phyloP scores from a whole-genome alignment of 1,139 yeast genomes.

The Eremothecium coryli region DNA sequence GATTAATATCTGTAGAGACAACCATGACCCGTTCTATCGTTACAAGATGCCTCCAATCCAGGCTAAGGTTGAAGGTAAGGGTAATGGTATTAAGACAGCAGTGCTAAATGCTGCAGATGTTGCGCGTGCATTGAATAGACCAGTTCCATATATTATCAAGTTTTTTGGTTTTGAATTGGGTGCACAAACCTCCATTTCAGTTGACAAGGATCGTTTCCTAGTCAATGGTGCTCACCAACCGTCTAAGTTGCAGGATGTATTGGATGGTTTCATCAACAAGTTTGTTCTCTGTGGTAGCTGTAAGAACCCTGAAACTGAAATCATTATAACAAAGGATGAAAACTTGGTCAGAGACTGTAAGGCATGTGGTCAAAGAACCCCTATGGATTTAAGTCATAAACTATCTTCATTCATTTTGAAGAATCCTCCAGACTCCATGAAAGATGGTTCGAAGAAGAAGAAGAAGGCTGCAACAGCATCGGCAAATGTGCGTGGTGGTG shows the following conservation, averaged over 20 bases:
- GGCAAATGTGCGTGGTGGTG: slow-evolving; percentile 85
- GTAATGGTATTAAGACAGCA: slow-evolving; percentile 97
- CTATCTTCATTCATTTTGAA: slow-evolving; percentile 78
- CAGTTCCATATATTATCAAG: slow-evolving; percentile 83
- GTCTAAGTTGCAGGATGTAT: slow-evolving; percentile 78
- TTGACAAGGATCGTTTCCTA: slow-evolving; percentile 73
- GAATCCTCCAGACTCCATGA: slow-evolving; percentile 73
- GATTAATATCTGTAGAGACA: slow-evolving; percentile 92
- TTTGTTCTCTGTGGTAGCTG: slow-evolving; percentile 92
- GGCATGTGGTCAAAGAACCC: slow-evolving; percentile 92
- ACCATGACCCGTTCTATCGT: slow-evolving; percentile 97
- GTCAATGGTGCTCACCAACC: slow-evolving; percentile 96
- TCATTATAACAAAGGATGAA: slow-evolving; percentile 69
- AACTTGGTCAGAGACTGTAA: slow-evolving; percentile 85
- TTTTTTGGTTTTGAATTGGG: slow-evolving; percentile 96
- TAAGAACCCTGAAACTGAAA: slow-evolving; percentile 96
- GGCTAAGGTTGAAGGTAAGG: slow-evolving; percentile 97
- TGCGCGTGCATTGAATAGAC: slow-evolving; percentile 89
- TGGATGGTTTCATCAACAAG: slow-evolving; percentile 88
- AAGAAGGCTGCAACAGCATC: slow-evolving; percentile 83
- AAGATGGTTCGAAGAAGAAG: slow-evolving; percentile 44
- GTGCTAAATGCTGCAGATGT: slow-evolving; percentile 85
- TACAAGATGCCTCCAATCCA: slow-evolving; percentile 97
- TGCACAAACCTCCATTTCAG: slow-evolving; percentile 82
- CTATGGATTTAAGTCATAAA: slow-evolving; percentile 79